Base-by-base conservation (phyloP, 1,139 yeast species). In the Casaregolazyma lundiana region DNA sequence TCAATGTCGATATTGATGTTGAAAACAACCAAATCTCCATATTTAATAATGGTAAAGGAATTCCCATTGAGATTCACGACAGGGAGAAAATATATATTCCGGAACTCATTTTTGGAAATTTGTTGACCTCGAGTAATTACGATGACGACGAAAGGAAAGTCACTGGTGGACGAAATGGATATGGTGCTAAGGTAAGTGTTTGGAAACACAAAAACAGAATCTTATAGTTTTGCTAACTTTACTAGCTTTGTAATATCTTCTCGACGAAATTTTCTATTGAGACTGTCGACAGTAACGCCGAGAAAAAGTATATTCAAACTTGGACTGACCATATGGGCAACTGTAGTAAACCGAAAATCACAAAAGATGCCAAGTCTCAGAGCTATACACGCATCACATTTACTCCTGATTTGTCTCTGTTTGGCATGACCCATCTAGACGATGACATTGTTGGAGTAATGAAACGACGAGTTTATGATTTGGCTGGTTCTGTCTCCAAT, bases 131-230 rank as follows among this genome's bases (percentile, higher is more conserved):
- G 2, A 87, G 96, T 29, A 94, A 94, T 66, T 94, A 94, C 65
- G 96, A 94, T 63, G 98, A 94, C 63, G 80, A 92, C 54, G 85
- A 92, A 61, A 87, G 86, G 69, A 94, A 94, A 65, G 97, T 94
- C 21, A 88, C 96, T 1, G 99, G 98, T 71, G 99, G 99, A 67
- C 80, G 99, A 73, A 94, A 94, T 64, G 98, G 98, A 55, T 94
- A 80, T 64, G 99, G 99, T 67, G 98, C 99, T 42, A 94, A 94
- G 64, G 72, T 26, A 26, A 26, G 32, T 26, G 13, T n/a, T 26
- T 2, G 15, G 15, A 7, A n/a, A n/a, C n/a, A n/a, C n/a, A n/a
- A n/a, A n/a, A n/a, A n/a, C 57, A 51, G 38, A 55, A 48, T 3
- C n/a, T n/a, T 13, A 16, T 19, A 17, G 16, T 3, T 13, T 19